Percentiles rank a stretch among this genome's conserved stretches.
Conservation (phyloP, 179 eudicot genomes). For the Patellifolia procumbens region DNA sequence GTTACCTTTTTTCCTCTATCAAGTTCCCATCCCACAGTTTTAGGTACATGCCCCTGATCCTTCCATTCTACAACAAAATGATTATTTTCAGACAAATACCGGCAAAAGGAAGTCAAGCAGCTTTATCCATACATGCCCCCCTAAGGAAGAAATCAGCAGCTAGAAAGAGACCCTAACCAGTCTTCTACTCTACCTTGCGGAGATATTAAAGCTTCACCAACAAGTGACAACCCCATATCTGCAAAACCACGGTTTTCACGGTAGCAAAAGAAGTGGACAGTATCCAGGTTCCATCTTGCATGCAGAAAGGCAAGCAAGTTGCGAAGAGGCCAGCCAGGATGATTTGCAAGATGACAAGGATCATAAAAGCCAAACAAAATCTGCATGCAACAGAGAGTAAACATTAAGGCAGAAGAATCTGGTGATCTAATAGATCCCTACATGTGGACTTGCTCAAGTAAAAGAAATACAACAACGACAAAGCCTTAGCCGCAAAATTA, state of each 20-base stretch:
- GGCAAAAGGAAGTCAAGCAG: background rate
- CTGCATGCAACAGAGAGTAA: conserved; percentile 45
- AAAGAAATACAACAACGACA: too few species aligned
- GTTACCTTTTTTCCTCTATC: conserved; percentile 50
- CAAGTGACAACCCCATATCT: conserved; percentile 69
- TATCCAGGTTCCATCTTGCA: conserved; percentile 71
- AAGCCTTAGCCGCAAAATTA: too few species aligned
- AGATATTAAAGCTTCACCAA: conserved; percentile 76
- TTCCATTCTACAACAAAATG: conserved; percentile 50
- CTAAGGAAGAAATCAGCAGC: background rate
- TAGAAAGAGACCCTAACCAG: conserved; percentile 32
- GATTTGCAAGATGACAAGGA: conserved; percentile 74
- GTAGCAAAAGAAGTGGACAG: conserved; percentile 74
- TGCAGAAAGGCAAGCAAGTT: conserved; percentile 68
- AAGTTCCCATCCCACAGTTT: conserved; percentile 80
- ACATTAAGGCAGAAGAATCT: conserved; percentile 5
- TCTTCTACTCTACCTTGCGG: conserved; percentile 66
- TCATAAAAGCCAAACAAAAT: conserved; percentile 87
- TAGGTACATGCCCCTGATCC: conserved; percentile 53
- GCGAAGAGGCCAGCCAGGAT: conserved; percentile 98
- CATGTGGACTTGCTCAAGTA: background rate
- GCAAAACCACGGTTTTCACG: conserved; percentile 92
- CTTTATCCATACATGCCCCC: background rate
- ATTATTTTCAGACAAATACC: conserved; percentile 8
- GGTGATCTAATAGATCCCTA: background rate